phyloP scores from a whole-genome alignment of 2,329 filamentous ascomycete species.

The Pseudocercospora eumusae region DNA sequence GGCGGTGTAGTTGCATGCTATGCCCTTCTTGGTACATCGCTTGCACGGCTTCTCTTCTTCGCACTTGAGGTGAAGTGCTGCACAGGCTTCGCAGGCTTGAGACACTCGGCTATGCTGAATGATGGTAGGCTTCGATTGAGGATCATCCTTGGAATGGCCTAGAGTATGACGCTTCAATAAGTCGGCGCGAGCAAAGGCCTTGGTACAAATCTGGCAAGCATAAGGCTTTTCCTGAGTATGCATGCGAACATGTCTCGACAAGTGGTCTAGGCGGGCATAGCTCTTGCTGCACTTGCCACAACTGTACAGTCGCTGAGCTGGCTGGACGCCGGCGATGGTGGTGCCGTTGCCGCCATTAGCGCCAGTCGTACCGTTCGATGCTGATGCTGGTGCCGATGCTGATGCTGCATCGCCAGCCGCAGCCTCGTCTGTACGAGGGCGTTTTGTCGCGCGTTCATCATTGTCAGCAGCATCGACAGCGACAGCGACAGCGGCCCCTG shows the following conservation, averaged over 20 bases:
- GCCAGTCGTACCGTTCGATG: slow-evolving; percentile 12
- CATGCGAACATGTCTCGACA: slow-evolving; percentile 55
- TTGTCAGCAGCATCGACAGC: slow-evolving; percentile 14
- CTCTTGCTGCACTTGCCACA: slow-evolving; percentile 56
- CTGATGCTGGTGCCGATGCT: no score
- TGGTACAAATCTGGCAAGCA: slow-evolving; percentile 48
- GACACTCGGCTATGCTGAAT: slow-evolving; percentile 46
- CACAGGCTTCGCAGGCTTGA: slow-evolving; percentile 56
- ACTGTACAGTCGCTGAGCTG: slow-evolving; percentile 45
- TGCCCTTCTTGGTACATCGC: slow-evolving; percentile 53
- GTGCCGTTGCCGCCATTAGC: slow-evolving; percentile 9
- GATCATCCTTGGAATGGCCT: slow-evolving; percentile 44
- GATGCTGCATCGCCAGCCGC: slow-evolving; percentile 15
- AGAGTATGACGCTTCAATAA: slow-evolving; percentile 55
- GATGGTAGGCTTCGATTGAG: slow-evolving; percentile 35
- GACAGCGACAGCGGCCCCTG: slow-evolving; percentile 9
- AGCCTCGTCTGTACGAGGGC: slow-evolving; percentile 15
- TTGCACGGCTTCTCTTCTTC: slow-evolving; percentile 58
- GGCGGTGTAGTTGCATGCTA: slow-evolving; percentile 45
- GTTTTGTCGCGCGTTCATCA: slow-evolving; percentile 19
- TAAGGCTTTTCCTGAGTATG: slow-evolving; percentile 51
- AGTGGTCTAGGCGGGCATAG: slow-evolving; percentile 56
- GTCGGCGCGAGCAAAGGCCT: slow-evolving; percentile 52
- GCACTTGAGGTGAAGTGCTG: slow-evolving; percentile 55
- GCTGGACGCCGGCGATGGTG: slow-evolving; percentile 15